These are phyloP conservation scores for Secale cereale DNA, from an alignment of 176 grass and related monocot genomes.

Conservation along the genomic window DNA sequence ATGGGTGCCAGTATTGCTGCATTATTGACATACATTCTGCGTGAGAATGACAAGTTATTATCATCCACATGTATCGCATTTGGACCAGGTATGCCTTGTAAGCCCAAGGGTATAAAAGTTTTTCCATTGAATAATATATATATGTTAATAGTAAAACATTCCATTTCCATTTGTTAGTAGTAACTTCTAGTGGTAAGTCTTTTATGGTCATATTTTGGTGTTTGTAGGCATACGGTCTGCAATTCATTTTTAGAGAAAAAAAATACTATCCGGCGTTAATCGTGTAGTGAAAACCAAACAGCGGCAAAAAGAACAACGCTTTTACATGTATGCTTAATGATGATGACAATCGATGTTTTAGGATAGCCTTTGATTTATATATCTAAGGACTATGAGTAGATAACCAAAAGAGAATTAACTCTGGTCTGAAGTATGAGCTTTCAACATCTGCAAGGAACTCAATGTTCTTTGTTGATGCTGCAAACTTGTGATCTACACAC, in stretches of 20 bases:
- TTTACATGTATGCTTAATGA: background rate
- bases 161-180: background rate
- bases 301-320: background rate
- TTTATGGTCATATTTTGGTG: background rate
- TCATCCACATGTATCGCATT: conserved; percentile 86
- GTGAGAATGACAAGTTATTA: conserved; percentile 67
- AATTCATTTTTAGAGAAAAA: conserved; percentile 1
- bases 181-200: conserved; percentile 1
- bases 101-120: background rate
- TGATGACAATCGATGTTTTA: background rate
- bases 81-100: conserved; percentile 63
- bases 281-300: background rate
- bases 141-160: background rate
- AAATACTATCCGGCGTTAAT: background rate
- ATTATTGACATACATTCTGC: conserved; percentile 88
- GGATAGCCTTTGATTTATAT: background rate
- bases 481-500: conserved; percentile 17
- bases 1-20: conserved; percentile 88
- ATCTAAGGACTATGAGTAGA: background rate
- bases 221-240: background rate
- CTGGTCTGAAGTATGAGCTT: background rate
- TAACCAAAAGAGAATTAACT: conserved; percentile 5
- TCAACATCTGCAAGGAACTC: conserved; percentile 6
- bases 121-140: background rate
- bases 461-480: conserved; percentile 5